Evolutionary conservation across 108 stramenopile genomes (phyloP).

Genomic region (Fragilariopsis cylindrus): DNA sequence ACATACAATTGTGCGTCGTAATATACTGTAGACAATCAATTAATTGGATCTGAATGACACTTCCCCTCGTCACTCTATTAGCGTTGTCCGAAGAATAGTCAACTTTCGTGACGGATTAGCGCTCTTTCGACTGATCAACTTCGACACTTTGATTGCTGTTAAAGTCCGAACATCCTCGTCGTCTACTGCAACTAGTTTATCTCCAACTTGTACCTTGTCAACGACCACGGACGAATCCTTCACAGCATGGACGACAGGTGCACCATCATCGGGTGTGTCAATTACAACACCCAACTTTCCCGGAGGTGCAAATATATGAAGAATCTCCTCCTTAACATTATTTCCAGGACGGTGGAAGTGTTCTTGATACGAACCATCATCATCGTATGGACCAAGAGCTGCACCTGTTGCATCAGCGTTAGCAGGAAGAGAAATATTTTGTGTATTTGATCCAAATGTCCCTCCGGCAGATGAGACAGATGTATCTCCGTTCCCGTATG

Average conservation of each 20-base stretch:
- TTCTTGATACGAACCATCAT: conserved; percentile 18
- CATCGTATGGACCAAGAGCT: conserved; percentile 42
- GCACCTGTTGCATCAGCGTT: conserved; percentile 47
- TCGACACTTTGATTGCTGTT: conserved; percentile 88
- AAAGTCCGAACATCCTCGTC: conserved; percentile 84
- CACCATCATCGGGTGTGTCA: conserved; percentile 86
- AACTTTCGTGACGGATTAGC: conserved; percentile 79
- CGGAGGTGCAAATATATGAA: conserved; percentile 79
- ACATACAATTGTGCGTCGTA: no score
- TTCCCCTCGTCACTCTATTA: conserved; percentile 24
- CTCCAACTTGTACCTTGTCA: conserved; percentile 76
- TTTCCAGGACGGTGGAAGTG: conserved; percentile 26
- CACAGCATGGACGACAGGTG: conserved; percentile 85
- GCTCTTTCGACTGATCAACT: conserved; percentile 83
- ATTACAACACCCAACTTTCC: conserved; percentile 92
- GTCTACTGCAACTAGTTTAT: conserved; percentile 85
- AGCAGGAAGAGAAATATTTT: conserved; percentile 32
- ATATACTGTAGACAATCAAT: no score
- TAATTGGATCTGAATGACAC: not conserved
- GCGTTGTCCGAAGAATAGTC: conserved; percentile 62
- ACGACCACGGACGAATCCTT: conserved; percentile 82
- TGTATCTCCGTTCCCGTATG: conserved; percentile 62
- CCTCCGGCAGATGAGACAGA: conserved; percentile 73
- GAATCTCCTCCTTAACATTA: conserved; percentile 63
- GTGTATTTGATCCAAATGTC: conserved; percentile 64